These are phyloP conservation scores for Psidium friedrichsthalianum DNA, from an alignment of 345 rosid genomes.

Conservation along the genomic window DNA sequence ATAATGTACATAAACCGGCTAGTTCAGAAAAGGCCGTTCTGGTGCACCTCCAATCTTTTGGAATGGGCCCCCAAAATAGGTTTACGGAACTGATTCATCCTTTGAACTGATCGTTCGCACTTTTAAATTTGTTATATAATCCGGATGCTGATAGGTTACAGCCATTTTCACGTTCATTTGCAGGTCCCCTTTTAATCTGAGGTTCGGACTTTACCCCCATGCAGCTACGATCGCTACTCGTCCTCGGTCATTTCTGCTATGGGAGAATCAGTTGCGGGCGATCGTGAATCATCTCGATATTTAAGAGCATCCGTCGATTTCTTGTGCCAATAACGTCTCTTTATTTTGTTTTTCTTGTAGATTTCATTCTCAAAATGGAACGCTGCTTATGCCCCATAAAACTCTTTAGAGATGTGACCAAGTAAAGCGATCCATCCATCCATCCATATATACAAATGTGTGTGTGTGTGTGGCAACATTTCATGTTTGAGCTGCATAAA, in stretches of 20 bases:
- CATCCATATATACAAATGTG: background rate
- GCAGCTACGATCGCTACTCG: constrained; percentile 78
- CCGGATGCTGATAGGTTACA: too few relatives aligned
- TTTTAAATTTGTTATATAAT: background rate
- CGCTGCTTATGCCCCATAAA: background rate
- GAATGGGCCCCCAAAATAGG: background rate
- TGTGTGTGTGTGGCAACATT: background rate
- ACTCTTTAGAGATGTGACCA: background rate
- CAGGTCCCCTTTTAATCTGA: background rate
- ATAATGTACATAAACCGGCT: background rate
- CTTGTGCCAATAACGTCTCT: constrained; percentile 55
- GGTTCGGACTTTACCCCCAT: background rate
- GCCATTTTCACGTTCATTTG: background rate
- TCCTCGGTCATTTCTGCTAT: constrained; percentile 70
- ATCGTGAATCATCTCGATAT: constrained; percentile 74
- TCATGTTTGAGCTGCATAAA: too few relatives aligned
- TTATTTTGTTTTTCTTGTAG: background rate
- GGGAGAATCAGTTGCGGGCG: constrained; percentile 79
- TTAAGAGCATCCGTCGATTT: constrained; percentile 84
- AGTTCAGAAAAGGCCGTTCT: background rate
- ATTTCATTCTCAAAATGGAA: background rate
- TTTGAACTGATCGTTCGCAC: background rate
- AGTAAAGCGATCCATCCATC: background rate
- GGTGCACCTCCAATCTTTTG: background rate
- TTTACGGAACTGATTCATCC: background rate